These are phyloP conservation scores for Quaeritorhiza haematococci DNA, from an alignment of 371 early-diverging fungal genomes.

Conservation along the genomic window DNA sequence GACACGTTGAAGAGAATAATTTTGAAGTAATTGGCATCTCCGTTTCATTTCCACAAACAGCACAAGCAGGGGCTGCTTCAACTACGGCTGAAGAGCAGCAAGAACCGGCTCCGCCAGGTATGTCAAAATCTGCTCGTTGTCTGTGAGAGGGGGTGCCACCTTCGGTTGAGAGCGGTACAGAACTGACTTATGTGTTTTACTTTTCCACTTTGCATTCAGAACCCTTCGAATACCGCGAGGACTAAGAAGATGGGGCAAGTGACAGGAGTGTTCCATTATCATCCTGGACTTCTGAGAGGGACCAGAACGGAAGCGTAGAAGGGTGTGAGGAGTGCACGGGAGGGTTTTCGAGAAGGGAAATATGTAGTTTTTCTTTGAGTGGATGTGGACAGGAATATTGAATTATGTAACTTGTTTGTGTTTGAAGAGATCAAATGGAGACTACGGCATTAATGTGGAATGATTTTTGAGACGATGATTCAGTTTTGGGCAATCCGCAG, in stretches of 20 bases:
- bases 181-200: background rate
- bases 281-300: background rate
- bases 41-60: background rate
- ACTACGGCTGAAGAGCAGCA: background rate
- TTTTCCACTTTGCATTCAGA: background rate
- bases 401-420: background rate
- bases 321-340: background rate
- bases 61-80: background rate
- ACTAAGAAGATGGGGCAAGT: background rate
- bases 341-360: background rate
- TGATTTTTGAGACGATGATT: too few species aligned
- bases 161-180: too few species aligned
- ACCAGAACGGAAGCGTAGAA: background rate
- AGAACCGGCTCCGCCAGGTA: slow-evolving; percentile 1
- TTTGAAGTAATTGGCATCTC: background rate
- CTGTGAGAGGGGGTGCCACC: too few species aligned
- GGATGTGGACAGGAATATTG: background rate
- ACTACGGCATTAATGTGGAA: too few species aligned
- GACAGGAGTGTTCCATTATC: background rate
- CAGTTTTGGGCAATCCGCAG: too few species aligned
- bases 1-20: background rate
- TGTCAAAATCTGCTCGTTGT: background rate
- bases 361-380: background rate
- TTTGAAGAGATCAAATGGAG: background rate
- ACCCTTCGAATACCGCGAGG: slow-evolving; percentile 1